Base-by-base conservation (phyloP, 768 basidiomycete species). In the Solioccasus polychromus region DNA sequence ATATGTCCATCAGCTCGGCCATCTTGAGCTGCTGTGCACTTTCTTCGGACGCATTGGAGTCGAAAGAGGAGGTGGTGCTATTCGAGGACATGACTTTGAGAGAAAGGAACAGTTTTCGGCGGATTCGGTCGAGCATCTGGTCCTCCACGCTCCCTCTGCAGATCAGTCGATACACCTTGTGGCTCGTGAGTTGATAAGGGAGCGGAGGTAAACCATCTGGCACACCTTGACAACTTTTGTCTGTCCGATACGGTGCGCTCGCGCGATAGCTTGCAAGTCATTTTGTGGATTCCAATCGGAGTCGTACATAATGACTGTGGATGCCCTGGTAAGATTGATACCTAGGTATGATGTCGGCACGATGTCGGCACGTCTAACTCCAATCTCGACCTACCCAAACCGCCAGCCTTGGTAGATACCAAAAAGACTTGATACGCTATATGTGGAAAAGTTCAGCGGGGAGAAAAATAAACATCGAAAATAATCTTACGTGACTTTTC, bases 191-290 rank as follows among this genome's bases (percentile, higher is more conserved):
- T 42, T 15, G 23, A 6, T 2, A 10, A 19, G 22, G 6, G 4
- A 18, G 32, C n/a, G 18, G 7, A 12, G 35, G 25, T 8, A 29
- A 28, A 15, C 3, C 12, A 18, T 26, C 9, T 5, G 10, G 23
- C 56, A 20, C 55, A 80, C 79, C 62, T 84, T 78, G 48, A 88
- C 86, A 20, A 69, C 68, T 56, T 85, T 85, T 41, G 77, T 85
- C 61, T 88, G 86, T 6, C 86, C 86, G 43, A 88, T 85, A 9
- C 89, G 78, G 62, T 91, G 89, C 0, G 89, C 89, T 32, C 89
- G 75, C 19, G 89, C 89, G 62, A 91, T 88, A 1, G 89, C 89
- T 65, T 91, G 88, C 6, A 91, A 67, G 61, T 92, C 89, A 60
- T 88, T 90, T 62, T 89, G 78, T 14, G 80, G 80, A 60, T 81